Evolutionary conservation across 371 early-diverging fungal species (phyloP).

Genomic region (Apophysomyces trapeziformis): DNA sequence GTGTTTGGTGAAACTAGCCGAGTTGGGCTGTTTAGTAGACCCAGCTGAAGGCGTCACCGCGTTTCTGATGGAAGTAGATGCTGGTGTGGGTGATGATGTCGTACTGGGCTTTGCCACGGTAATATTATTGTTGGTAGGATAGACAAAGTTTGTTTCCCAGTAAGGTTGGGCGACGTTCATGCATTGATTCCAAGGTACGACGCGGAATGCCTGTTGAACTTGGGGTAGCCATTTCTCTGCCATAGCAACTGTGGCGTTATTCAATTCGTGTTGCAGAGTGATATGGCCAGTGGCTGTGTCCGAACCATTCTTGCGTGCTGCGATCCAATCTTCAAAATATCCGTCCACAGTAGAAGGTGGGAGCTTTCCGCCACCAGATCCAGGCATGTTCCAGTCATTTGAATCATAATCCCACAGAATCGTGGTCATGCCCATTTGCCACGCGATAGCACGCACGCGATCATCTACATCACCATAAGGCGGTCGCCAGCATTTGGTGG

Average conservation of each 20-base stretch:
- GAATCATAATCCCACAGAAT: slow-evolving; percentile 52
- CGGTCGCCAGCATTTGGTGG: slow-evolving; percentile 59
- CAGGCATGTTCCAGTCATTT: slow-evolving; percentile 54
- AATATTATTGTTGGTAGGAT: slow-evolving; percentile 35
- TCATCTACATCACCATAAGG: slow-evolving; percentile 61
- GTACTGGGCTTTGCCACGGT: slow-evolving; percentile 10
- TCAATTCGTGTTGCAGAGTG: slow-evolving; percentile 56
- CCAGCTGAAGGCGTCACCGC: neutral
- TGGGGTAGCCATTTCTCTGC: slow-evolving; percentile 52
- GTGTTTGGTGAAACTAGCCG: neutral
- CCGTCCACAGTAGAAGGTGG: slow-evolving; percentile 38
- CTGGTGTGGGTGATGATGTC: neutral
- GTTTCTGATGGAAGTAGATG: neutral
- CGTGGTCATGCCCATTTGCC: slow-evolving; percentile 54
- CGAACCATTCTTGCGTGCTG: slow-evolving; percentile 32
- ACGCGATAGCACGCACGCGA: slow-evolving; percentile 58
- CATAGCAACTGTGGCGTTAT: slow-evolving; percentile 50
- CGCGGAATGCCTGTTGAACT: slow-evolving; percentile 48
- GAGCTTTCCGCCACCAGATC: slow-evolving; percentile 46
- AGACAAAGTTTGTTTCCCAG: slow-evolving; percentile 47
- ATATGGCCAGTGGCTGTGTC: slow-evolving; percentile 44
- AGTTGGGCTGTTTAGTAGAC: neutral
- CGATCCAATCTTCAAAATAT: slow-evolving; percentile 49
- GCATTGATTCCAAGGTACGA: slow-evolving; percentile 52
- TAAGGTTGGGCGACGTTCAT: slow-evolving; percentile 57